Base-by-base conservation (phyloP, 495 filamentous ascomycete species). In the Rhizodiscina lignyota region DNA sequence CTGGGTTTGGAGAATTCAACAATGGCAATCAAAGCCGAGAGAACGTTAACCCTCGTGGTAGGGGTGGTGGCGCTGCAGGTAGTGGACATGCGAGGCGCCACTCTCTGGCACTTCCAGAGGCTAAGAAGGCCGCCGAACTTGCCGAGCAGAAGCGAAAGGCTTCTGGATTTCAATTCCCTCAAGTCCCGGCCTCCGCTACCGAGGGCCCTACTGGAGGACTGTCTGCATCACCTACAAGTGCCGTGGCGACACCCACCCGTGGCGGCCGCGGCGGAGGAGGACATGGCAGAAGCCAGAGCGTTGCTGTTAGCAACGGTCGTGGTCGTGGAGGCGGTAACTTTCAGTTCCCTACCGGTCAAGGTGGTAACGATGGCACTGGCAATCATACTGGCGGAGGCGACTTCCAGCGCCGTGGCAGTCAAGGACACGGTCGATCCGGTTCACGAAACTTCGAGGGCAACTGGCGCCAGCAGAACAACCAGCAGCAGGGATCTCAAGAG, bases 361-460 rank as follows among this genome's bases (percentile, higher is more conserved):
- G 67, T 16, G 23, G 23, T 21, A 28, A 20, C 21, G 36, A 29
- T n/a, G n/a, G n/a, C 19, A 41, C 36, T 21, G 39, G 37, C 13
- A 36, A 37, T 32, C 51, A 55, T 23, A 52, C 59, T 30, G 50
- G 58, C 15, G 64, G 64, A 36, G 52, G 62, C 10, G 83, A 92
- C 40, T 77, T 80, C 48, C 61, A 67, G 40, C 77, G 83, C 38
- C 77, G 83, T 37, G 69, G 70, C 37, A 76, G 77, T 42, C 67
- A 72, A 40, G 69, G 74, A 37, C 89, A 97, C 54, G 75, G 69
- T 46, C 71, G 91, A 34, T 77, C 74, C 5, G 67, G 63, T 4
- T 97, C 89, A 12, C 68, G 89, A 21, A 97, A 96, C 52, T 97
- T 96, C 56, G 91, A 97, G 42, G 73, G 84, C 42, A 96, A 97